Percentiles rank a stretch among this genome's conserved stretches.
phyloP scores from a whole-genome alignment of 2,329 filamentous ascomycete genomes.

The Paraconiothyrium sp. region DNA sequence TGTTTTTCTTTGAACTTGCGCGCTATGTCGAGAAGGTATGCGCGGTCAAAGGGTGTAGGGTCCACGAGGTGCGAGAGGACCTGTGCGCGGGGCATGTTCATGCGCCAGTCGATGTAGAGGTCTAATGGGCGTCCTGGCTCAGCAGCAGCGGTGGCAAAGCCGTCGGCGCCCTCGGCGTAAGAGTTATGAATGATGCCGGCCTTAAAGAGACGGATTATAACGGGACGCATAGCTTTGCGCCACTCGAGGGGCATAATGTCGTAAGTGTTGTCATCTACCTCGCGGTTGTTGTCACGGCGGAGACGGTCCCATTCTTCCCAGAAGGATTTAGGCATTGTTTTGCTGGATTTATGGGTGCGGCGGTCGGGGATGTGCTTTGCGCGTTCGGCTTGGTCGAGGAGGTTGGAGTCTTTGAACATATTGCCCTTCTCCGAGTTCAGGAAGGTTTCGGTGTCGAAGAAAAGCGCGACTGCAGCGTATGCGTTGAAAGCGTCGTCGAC shows the following conservation, averaged over 20 bases:
- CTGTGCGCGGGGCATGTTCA: conserved; percentile 27
- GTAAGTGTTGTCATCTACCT: conserved; percentile 20
- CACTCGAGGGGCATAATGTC: conserved; percentile 52
- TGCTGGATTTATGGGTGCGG: conserved; percentile 51
- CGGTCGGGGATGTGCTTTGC: conserved; percentile 50
- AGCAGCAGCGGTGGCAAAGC: conserved; percentile 50
- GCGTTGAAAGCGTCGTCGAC: conserved; percentile 36
- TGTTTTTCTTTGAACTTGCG: conserved; percentile 37
- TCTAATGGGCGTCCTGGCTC: conserved; percentile 52
- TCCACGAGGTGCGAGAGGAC: conserved; percentile 43
- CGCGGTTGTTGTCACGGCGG: conserved; percentile 22
- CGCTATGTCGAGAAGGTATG: conserved; percentile 45
- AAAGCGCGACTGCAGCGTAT: conserved; percentile 31
- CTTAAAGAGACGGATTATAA: conserved; percentile 58
- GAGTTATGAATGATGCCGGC: conserved; percentile 55
- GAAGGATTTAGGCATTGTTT: conserved; percentile 48
- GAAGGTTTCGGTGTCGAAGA: conserved; percentile 43
- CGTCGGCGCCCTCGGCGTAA: conserved; percentile 41
- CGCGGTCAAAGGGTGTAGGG: conserved; percentile 42
- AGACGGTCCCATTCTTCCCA: conserved; percentile 51
- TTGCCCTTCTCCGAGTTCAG: conserved; percentile 47
- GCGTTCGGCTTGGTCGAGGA: conserved; percentile 55
- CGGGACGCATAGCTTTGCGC: conserved; percentile 53
- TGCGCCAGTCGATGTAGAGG: conserved; percentile 57
- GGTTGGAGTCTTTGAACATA: conserved; percentile 47